phyloP scores from a whole-genome alignment of 176 grass and related monocot species.

The Dendrocalamus sinicus region DNA sequence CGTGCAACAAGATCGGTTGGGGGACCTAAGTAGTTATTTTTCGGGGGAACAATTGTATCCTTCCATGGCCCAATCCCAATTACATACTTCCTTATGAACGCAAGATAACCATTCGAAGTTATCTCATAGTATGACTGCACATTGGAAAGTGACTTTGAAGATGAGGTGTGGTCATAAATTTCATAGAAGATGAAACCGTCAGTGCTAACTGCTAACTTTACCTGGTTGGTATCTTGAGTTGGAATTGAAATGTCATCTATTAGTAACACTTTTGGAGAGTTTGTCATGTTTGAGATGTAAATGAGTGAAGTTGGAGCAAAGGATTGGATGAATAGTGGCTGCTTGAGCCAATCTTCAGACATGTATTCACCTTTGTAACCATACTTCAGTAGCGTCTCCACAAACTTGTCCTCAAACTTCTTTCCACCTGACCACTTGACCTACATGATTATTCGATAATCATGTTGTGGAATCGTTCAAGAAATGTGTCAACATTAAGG shows the following conservation, averaged over 20 bases:
- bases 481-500: not conserved
- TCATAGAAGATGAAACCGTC: not conserved
- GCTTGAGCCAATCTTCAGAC: conserved; percentile 69
- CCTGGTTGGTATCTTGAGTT: conserved; percentile 89
- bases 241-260: conserved; percentile 57
- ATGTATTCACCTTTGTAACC: conserved; percentile 73
- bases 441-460: conserved; percentile 47
- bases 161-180: not conserved
- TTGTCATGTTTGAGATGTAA: conserved; percentile 69
- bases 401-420: conserved; percentile 80
- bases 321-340: conserved; percentile 72
- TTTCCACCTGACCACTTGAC: conserved; percentile 71
- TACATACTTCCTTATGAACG: conserved; percentile 70
- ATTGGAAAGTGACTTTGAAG: conserved; percentile 11
- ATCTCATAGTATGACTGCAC: conserved; percentile 74
- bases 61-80: conserved; percentile 90
- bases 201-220: conserved; percentile 9
- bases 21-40: conserved; percentile 50
- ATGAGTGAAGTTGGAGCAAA: conserved; percentile 77
- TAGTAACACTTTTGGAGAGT: conserved; percentile 76
- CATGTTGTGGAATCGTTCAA: not conserved
- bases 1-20: conserved; percentile 69
- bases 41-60: conserved; percentile 73
- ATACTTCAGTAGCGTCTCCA: conserved; percentile 61
- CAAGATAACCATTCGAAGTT: conserved; percentile 66